Evolutionary conservation across 2,329 filamentous ascomycete genomes (phyloP).

Genomic region (Hawksworthiomyces lignivorus): DNA sequence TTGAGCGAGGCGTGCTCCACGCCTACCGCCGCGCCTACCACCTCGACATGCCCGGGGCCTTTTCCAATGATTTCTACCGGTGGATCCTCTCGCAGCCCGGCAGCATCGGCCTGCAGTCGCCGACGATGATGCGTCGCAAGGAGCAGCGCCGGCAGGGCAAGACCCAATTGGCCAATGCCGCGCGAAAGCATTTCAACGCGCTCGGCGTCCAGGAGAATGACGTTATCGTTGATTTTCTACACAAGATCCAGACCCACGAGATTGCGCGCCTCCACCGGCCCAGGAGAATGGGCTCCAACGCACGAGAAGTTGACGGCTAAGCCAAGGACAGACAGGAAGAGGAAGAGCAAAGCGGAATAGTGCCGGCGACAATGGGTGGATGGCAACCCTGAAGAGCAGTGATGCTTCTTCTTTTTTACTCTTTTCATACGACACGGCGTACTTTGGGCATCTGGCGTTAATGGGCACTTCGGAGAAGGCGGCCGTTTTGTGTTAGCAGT

Average conservation of each 20-base stretch:
- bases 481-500: too few species aligned
- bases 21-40: slow-evolving; percentile 68
- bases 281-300: slow-evolving; percentile 14
- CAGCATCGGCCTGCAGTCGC: slow-evolving; percentile 63
- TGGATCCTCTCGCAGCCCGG: slow-evolving; percentile 52
- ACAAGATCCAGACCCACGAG: slow-evolving; percentile 57
- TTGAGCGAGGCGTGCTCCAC: slow-evolving; percentile 62
- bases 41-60: slow-evolving; percentile 63
- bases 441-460: too few species aligned
- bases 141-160: slow-evolving; percentile 60
- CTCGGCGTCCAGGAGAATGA: slow-evolving; percentile 74
- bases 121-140: slow-evolving; percentile 64
- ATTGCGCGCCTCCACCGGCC: slow-evolving; percentile 17
- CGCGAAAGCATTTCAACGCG: slow-evolving; percentile 78
- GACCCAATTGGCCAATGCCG: slow-evolving; percentile 62
- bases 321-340: too few species aligned
- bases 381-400: too few species aligned
- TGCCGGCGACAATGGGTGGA: too few species aligned
- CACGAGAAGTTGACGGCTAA: slow-evolving; percentile 14
- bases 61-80: slow-evolving; percentile 55
- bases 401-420: too few species aligned
- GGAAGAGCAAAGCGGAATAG: too few species aligned
- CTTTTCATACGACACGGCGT: too few species aligned
- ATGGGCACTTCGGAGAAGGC: too few species aligned
- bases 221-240: slow-evolving; percentile 71